These are phyloP conservation scores for Monosporascus sp. DNA, from an alignment of 2,329 filamentous ascomycete genomes.

Conservation along the genomic window DNA sequence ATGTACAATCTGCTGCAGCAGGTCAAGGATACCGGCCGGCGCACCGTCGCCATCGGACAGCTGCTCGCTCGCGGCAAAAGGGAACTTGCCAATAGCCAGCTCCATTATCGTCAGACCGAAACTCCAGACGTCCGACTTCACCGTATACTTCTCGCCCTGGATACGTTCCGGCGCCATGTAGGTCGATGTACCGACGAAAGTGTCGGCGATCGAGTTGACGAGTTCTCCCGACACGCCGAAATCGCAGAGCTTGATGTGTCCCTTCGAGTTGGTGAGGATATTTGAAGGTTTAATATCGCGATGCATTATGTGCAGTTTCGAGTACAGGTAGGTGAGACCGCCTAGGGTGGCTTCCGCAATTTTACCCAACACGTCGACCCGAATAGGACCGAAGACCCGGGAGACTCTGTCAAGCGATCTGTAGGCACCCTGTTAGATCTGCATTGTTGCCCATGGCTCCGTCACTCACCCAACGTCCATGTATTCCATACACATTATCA, in stretches of 20 bases:
- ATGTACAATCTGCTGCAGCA: conserved; percentile 95
- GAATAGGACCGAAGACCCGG: conserved; percentile 87
- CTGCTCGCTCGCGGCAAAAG: conserved; percentile 73
- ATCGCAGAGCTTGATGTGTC: conserved; percentile 94
- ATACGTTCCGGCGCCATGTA: conserved; percentile 99
- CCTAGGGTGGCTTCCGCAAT: conserved; percentile 94
- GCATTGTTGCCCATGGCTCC: not conserved
- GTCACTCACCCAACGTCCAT: conserved; percentile 93
- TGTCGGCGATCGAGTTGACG: conserved; percentile 96
- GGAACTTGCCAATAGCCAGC: conserved; percentile 93
- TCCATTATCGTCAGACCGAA: conserved; percentile 95
- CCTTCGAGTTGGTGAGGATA: conserved; percentile 89
- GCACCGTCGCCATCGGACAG: conserved; percentile 70
- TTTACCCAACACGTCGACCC: conserved; percentile 94
- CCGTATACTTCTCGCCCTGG: conserved; percentile 92
- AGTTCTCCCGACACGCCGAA: conserved; percentile 98
- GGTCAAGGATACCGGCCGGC: conserved; percentile 90
- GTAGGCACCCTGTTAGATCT: conserved; percentile 20
- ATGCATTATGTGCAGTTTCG: conserved; percentile 96
- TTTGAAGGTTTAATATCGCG: conserved; percentile 98
- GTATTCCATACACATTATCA: conserved; percentile 99
- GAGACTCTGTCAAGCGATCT: conserved; percentile 92
- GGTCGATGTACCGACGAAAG: conserved; percentile 95
- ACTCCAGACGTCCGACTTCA: conserved; percentile 99
- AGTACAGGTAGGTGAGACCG: conserved; percentile 91